Percentiles rank a stretch among this genome's conserved stretches.
These are phyloP conservation scores for Nothophytophthora sp. DNA, from an alignment of 352 stramenopile genomes.

Conservation along the genomic window DNA sequence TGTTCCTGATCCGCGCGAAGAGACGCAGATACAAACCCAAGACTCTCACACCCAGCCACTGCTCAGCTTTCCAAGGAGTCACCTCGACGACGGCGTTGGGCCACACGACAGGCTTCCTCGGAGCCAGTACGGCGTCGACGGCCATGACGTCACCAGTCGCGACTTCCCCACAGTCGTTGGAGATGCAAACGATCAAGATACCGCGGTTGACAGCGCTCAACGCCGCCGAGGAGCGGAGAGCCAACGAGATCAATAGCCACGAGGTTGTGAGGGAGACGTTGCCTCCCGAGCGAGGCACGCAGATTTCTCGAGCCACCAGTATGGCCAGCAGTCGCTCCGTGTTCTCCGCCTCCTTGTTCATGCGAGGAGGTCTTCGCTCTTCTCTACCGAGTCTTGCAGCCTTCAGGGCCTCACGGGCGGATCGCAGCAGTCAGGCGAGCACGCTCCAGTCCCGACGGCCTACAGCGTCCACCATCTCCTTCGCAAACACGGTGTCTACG, in stretches of 20 bases:
- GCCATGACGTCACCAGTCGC: conserved; percentile 7
- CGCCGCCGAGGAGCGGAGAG: not conserved
- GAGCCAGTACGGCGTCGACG: conserved; percentile 12
- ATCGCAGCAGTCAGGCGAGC: not conserved
- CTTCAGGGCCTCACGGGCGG: conserved; percentile 6
- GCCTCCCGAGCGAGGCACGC: not conserved
- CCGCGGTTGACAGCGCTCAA: conserved; percentile 8
- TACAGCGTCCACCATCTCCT: conserved; percentile 1
- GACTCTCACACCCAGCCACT: conserved; percentile 14
- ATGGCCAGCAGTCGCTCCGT: conserved; percentile 18
- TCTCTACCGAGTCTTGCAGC: conserved; percentile 13
- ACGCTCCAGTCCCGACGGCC: conserved; percentile 6
- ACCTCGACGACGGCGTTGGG: conserved; percentile 13
- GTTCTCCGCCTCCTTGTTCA: conserved; percentile 17
- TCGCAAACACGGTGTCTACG: not conserved
- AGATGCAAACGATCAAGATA: conserved; percentile 23
- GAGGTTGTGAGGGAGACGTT: conserved; percentile 1
- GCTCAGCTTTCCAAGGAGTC: conserved; percentile 17
- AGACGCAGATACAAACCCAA: conserved; percentile 11
- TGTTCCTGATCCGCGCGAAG: conserved; percentile 17
- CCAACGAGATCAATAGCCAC: conserved; percentile 6
- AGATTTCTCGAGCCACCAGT: conserved; percentile 7
- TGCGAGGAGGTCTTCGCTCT: conserved; percentile 4
- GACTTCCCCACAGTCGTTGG: conserved; percentile 9
- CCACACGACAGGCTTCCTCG: conserved; percentile 4